A percentile compares a stretch with the other conserved stretches of the same genome.
phyloP scores from a whole-genome alignment of 768 basidiomycete genomes.

The Favolaschia claudopus region DNA sequence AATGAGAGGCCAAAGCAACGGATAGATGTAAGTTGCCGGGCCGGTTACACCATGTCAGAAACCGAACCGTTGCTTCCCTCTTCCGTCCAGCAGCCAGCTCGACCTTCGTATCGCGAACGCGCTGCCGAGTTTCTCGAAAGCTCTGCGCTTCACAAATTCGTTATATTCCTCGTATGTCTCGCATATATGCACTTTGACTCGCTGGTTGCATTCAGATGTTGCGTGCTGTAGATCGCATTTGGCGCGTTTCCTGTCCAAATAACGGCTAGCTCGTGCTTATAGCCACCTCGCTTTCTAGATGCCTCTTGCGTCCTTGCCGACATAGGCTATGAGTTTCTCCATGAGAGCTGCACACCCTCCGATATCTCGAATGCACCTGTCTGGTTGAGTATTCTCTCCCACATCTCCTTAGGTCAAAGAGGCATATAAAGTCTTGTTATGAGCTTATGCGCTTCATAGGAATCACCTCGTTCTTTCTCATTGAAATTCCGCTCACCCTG shows the following conservation, averaged over 20 bases:
- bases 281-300: slow-evolving; percentile 68
- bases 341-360: slow-evolving; percentile 54
- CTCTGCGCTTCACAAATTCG: slow-evolving; percentile 56
- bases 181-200: slow-evolving; percentile 20
- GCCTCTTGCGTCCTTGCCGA: slow-evolving; percentile 76
- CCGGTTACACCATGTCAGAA: slow-evolving; percentile 45
- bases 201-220: not conserved
- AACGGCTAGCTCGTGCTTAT: slow-evolving; percentile 23
- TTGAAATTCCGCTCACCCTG: slow-evolving; percentile 76
- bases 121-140: slow-evolving; percentile 62
- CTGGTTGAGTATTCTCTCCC: slow-evolving; percentile 70
- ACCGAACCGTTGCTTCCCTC: slow-evolving; percentile 52
- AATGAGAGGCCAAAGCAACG: too few relatives aligned
- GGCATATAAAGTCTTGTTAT: too few relatives aligned
- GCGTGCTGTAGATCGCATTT: slow-evolving; percentile 29
- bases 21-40: not conserved
- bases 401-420: slow-evolving; percentile 70
- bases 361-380: slow-evolving; percentile 51
- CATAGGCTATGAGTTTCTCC: slow-evolving; percentile 72
- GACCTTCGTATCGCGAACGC: slow-evolving; percentile 36
- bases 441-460: too few relatives aligned
- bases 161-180: slow-evolving; percentile 64
- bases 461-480: slow-evolving; percentile 76
- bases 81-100: not conserved
- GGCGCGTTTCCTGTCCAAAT: slow-evolving; percentile 1